These are phyloP conservation scores for Paulownia fortunei DNA, from an alignment of 257 asterid genomes.

Conservation along the genomic window DNA sequence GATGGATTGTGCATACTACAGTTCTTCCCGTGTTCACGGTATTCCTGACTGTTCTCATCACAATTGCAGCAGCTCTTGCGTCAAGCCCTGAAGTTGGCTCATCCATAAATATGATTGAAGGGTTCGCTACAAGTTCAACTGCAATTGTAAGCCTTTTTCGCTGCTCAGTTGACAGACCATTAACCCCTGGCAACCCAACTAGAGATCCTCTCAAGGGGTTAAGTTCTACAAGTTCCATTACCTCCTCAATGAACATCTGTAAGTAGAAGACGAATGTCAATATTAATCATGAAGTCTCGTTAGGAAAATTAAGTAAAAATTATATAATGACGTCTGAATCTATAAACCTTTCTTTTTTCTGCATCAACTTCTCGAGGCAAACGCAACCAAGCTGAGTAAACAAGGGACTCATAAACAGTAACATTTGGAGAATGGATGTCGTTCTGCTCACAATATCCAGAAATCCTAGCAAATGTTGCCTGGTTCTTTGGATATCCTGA, in stretches of 20 bases:
- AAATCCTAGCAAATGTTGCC: too few relatives aligned
- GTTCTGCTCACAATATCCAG: too few relatives aligned
- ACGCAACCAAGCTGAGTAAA: slow-evolving; percentile 58
- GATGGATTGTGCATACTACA: slow-evolving; percentile 73
- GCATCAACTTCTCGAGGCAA: slow-evolving; percentile 52
- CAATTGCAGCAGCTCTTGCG: slow-evolving; percentile 71
- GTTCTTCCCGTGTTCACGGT: slow-evolving; percentile 69
- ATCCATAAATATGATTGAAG: slow-evolving; percentile 68
- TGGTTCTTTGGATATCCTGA: slow-evolving; percentile 64
- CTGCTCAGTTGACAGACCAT: slow-evolving; percentile 64
- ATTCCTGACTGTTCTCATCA: slow-evolving; percentile 66
- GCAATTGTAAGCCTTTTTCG: slow-evolving; percentile 69
- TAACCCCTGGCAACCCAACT: slow-evolving; percentile 61
- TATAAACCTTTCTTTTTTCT: slow-evolving; percentile 50
- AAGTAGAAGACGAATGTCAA: background rate
- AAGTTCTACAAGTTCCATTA: slow-evolving; percentile 72
- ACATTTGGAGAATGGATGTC: too few relatives aligned
- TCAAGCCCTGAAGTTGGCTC: slow-evolving; percentile 71
- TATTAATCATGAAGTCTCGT: slow-evolving; percentile 12
- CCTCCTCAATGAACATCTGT: slow-evolving; percentile 61
- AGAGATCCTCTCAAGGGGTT: slow-evolving; percentile 52
- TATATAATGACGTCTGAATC: background rate
- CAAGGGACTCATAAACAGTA: slow-evolving; percentile 56
- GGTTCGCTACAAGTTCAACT: slow-evolving; percentile 69
- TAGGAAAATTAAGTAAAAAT: background rate